Evolutionary conservation across 352 stramenopile species (phyloP).

Genomic region (Lagenidium giganteum): DNA sequence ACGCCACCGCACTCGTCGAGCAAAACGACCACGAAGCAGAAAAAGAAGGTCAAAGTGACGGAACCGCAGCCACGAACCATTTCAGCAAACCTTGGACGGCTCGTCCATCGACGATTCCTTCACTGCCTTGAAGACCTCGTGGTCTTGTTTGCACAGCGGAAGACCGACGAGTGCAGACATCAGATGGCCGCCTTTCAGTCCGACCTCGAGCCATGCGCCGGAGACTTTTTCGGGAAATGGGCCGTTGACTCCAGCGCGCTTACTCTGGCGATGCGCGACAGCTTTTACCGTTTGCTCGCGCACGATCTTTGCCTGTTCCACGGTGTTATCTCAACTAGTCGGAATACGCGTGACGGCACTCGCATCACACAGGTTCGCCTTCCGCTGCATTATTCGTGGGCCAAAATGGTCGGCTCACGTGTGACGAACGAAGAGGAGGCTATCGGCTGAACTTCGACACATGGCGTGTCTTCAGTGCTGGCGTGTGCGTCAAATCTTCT

Average conservation of each 20-base stretch:
- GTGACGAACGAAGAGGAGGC: slow-evolving; percentile 30
- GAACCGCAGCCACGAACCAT: neutral
- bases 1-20: slow-evolving; percentile 12
- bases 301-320: slow-evolving; percentile 77
- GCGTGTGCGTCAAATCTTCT: no score
- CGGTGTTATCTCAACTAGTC: slow-evolving; percentile 54
- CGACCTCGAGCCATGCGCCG: slow-evolving; percentile 52
- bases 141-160: slow-evolving; percentile 64
- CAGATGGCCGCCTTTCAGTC: slow-evolving; percentile 38
- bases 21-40: slow-evolving; percentile 22
- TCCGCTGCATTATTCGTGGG: slow-evolving; percentile 63
- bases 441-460: slow-evolving; percentile 15
- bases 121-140: slow-evolving; percentile 76
- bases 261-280: slow-evolving; percentile 66
- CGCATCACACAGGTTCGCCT: slow-evolving; percentile 63
- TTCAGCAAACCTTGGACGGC: slow-evolving; percentile 40
- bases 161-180: slow-evolving; percentile 51
- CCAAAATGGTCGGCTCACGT: slow-evolving; percentile 22
- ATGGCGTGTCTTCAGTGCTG: no score
- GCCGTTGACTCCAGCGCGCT: slow-evolving; percentile 59
- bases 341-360: slow-evolving; percentile 58
- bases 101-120: slow-evolving; percentile 70
- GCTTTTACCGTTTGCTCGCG: slow-evolving; percentile 62
- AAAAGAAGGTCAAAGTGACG: slow-evolving; percentile 14
- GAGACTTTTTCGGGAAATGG: slow-evolving; percentile 53